Base-by-base conservation (phyloP, 2,329 filamentous ascomycete genomes). In the Boeremia lycopersici region DNA sequence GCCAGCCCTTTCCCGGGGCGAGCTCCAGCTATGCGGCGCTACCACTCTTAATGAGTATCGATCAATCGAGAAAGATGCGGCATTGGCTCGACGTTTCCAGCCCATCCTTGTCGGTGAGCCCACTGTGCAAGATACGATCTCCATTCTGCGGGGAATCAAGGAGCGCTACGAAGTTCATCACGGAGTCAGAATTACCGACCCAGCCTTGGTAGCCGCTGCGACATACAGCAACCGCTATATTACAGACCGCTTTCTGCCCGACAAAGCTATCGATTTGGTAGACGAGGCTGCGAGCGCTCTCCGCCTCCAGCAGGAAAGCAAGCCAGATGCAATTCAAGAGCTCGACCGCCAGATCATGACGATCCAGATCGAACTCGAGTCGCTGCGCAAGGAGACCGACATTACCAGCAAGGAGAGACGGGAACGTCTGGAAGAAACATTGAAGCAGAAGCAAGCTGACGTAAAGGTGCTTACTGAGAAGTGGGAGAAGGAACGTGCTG, bases 121-220 rank as follows among this genome's bases (percentile, higher is more conserved):
- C 0, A 88, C 86, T 0, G 93, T 98, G 0, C 86, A 91, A 63
- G 93, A 97, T 63, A 97, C 95, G 0, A 93, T 99, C 58, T 96
- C 91, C 45, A 98, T 99, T 53, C 80, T 99, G 0, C 87, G 95
- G 69, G 95, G 93, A 43, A 97, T 99, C 79, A 98, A 98, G 72
- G 93, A 98, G 70, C 91, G 92, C 63, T 99, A 99, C 69, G 95
- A 98, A 74, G 91, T 98, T 0, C 95, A 98, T 63, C 95, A 99
- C 69, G 93, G 95, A 76, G 93, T 98, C 0, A 84, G 93, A 48
- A 98, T 99, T 62, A 96, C 91, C 0, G 95, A 98, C 67, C 89
- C 89, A 2, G 92, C 95, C 6, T 79, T 98, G 10, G 93, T 99
- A 12, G 92, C 95, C 1, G 93, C 95, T 2, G 93, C 93, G 2